These are phyloP conservation scores for Agaricus subrufescens DNA, from an alignment of 768 basidiomycete genomes.

Conservation along the genomic window DNA sequence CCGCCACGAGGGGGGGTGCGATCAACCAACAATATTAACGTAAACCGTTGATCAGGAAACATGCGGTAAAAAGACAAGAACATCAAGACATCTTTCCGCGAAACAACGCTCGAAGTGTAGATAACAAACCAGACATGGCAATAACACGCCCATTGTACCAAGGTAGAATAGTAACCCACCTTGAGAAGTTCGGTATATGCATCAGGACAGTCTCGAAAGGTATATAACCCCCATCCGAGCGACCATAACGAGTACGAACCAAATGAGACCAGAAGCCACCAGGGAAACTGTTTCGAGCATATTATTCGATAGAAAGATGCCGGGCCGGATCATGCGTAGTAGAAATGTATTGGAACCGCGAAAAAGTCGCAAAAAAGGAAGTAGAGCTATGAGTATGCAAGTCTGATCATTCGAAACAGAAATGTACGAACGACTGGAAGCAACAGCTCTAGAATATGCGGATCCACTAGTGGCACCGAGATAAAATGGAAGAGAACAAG, in stretches of 20 bases:
- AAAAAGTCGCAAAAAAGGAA: not conserved
- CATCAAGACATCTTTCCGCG: not conserved
- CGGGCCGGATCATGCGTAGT: not conserved
- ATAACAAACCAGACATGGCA: constrained; percentile 4
- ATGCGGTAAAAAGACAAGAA: not conserved
- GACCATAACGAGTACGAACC: constrained; percentile 78
- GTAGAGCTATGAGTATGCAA: not conserved
- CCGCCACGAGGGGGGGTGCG: not conserved
- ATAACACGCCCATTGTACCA: constrained; percentile 4
- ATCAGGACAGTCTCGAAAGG: constrained; percentile 75
- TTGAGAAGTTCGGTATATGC: constrained; percentile 66
- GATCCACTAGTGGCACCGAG: constrained; percentile 49
- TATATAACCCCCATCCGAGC: constrained; percentile 70
- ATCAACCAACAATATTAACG: not conserved
- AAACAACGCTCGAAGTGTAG: not conserved
- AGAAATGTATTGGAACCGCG: not conserved
- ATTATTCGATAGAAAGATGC: not conserved
- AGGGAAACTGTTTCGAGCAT: constrained; percentile 53
- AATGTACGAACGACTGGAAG: constrained; percentile 52
- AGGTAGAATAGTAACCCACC: constrained; percentile 33
- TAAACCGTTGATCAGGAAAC: not conserved
- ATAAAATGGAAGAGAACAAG: constrained; percentile 51
- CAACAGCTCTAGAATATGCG: constrained; percentile 40
- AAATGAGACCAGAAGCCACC: constrained; percentile 78
- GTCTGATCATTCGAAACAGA: not conserved